phyloP scores from a whole-genome alignment of 805 yeast genomes.

The Saturnispora bothae region DNA sequence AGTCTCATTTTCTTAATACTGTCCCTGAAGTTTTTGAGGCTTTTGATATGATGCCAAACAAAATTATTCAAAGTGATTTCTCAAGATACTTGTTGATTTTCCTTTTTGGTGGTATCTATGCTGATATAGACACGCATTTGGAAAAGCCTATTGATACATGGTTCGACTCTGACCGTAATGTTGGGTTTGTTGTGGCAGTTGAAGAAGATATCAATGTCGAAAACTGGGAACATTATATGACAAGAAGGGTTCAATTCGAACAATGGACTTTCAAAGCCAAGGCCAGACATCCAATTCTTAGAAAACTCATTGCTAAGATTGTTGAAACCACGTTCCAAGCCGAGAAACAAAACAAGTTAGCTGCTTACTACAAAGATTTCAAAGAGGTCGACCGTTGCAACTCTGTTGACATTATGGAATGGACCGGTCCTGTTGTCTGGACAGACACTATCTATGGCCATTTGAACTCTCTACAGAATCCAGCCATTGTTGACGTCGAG shows the following conservation, averaged over 20 bases:
- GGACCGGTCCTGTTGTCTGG: constrained; percentile 79
- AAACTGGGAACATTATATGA: constrained; percentile 42
- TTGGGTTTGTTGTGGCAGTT: constrained; percentile 46
- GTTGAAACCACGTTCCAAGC: constrained; percentile 39
- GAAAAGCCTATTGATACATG: constrained; percentile 49
- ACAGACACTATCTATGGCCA: constrained; percentile 63
- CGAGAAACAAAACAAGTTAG: constrained; percentile 25
- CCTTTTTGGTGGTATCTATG: constrained; percentile 50
- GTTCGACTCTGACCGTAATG: constrained; percentile 43
- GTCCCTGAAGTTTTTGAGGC: constrained; percentile 47
- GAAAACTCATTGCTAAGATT: constrained; percentile 43
- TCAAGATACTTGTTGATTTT: constrained; percentile 44
- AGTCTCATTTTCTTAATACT: constrained; percentile 23
- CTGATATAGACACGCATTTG: constrained; percentile 50
- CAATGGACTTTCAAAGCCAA: constrained; percentile 54
- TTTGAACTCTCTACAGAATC: constrained; percentile 35
- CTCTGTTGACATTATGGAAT: constrained; percentile 45
- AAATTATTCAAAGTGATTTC: constrained; percentile 42
- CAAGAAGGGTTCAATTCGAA: constrained; percentile 48
- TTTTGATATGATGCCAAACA: constrained; percentile 44
- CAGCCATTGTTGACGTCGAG: constrained; percentile 27
- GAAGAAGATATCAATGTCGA: constrained; percentile 44
- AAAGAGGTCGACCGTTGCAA: constrained; percentile 28
- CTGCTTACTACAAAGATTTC: constrained; percentile 28
- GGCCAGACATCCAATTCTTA: constrained; percentile 50